Evolutionary conservation across 148 eudicot species (phyloP).

Genomic region (Silene conica): DNA sequence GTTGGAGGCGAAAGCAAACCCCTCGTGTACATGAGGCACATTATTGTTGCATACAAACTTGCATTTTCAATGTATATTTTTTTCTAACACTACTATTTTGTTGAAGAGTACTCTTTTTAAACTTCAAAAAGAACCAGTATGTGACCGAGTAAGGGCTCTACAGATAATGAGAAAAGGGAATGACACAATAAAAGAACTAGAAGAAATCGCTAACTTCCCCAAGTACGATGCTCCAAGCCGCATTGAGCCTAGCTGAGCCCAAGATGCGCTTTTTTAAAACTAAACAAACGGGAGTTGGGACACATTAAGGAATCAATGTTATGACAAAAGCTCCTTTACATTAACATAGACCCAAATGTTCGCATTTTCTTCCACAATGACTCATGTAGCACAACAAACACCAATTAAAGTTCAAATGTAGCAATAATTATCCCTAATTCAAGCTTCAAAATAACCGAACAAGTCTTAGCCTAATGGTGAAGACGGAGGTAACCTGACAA

Average conservation of each 20-base stretch:
- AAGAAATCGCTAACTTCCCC: neutral
- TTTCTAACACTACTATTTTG: neutral
- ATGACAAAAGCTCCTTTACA: neutral
- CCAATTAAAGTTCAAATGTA: neutral
- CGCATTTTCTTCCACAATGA: neutral
- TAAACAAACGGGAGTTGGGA: neutral
- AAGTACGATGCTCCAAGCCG: neutral
- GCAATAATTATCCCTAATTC: neutral
- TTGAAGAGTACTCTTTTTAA: neutral
- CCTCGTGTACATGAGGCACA: too few relatives aligned
- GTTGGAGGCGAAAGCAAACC: neutral
- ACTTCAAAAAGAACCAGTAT: neutral
- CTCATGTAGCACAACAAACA: neutral
- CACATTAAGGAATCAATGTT: neutral
- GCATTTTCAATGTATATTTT: neutral
- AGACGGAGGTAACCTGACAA: neutral
- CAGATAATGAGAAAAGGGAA: neutral
- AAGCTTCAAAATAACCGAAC: neutral
- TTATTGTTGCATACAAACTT: neutral
- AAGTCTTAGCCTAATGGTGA: too few relatives aligned
- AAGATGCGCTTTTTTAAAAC: neutral
- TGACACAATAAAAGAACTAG: neutral
- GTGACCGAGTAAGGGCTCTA: neutral
- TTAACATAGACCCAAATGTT: neutral
- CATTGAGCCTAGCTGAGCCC: neutral